A percentile compares a stretch with the other conserved stretches of the same genome.
Evolutionary conservation across 192 early-diverging fungal genomes (phyloP).

Genomic region (Pecoramyces ruminantium): DNA sequence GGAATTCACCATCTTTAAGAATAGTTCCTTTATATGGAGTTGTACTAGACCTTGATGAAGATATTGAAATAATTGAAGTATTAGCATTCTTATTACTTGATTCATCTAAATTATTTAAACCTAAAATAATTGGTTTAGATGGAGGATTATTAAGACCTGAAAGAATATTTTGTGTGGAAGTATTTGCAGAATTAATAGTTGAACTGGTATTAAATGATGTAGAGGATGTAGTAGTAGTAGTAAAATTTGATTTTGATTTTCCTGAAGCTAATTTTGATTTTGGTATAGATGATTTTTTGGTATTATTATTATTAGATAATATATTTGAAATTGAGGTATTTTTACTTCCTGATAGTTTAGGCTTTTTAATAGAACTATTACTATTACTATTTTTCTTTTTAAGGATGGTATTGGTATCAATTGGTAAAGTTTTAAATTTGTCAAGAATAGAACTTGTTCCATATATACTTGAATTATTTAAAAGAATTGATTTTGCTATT

Average conservation of each 20-base stretch:
- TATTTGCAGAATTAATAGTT: background rate
- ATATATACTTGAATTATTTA: background rate
- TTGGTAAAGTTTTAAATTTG: background rate
- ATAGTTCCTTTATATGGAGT: background rate
- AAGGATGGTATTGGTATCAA: too few species aligned
- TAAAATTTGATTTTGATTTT: background rate
- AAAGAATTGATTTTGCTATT: background rate
- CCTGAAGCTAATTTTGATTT: background rate
- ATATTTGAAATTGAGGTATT: background rate
- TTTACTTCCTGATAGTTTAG: background rate
- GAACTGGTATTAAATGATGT: background rate
- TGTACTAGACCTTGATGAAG: background rate
- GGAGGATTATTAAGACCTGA: background rate
- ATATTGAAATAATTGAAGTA: background rate
- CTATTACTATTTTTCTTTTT: too few species aligned
- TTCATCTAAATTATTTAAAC: background rate
- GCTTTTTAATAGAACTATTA: background rate
- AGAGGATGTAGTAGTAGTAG: background rate
- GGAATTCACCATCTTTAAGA: background rate
- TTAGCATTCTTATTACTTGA: background rate
- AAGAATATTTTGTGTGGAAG: background rate
- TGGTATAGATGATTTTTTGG: background rate
- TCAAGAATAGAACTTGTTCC: background rate
- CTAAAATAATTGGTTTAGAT: background rate
- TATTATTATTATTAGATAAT: background rate